These are phyloP conservation scores for Periconia sp. DNA, from an alignment of 2,329 filamentous ascomycete genomes.

Conservation along the genomic window DNA sequence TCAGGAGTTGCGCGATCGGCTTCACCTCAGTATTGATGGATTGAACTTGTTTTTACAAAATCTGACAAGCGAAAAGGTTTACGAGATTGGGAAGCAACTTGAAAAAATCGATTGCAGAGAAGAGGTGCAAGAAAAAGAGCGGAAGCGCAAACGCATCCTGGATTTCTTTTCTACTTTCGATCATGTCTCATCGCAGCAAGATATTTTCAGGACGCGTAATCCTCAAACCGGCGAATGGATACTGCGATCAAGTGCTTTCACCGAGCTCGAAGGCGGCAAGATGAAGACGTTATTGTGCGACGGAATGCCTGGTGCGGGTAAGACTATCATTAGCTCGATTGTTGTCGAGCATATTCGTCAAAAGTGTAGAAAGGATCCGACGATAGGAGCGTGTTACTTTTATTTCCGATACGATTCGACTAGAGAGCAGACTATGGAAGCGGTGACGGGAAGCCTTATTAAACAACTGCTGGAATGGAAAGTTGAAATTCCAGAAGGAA, in stretches of 20 bases:
- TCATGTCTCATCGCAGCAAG: constrained; percentile 44
- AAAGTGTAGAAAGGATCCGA: constrained; percentile 16
- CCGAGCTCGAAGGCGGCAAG: not conserved
- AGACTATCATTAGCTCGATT: constrained; percentile 45
- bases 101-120: not conserved
- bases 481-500: not conserved
- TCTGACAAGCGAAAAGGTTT: not conserved
- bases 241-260: constrained; percentile 34
- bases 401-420: constrained; percentile 48
- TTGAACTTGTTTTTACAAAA: constrained; percentile 1
- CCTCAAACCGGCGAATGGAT: constrained; percentile 50
- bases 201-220: constrained; percentile 39
- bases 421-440: constrained; percentile 35
- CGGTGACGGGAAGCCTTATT: not conserved
- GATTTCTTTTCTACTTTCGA: constrained; percentile 42
- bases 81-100: not conserved
- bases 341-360: constrained; percentile 44
- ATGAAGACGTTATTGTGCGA: constrained; percentile 46
- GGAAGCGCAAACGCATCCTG: not conserved
- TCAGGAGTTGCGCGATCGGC: not conserved
- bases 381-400: constrained; percentile 46
- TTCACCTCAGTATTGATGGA: not conserved
- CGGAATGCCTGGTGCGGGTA: constrained; percentile 52
- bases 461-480: constrained; percentile 1
- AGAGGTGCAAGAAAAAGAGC: not conserved